phyloP scores from a whole-genome alignment of 192 early-diverging fungal genomes.

The Coemansia sp. region DNA sequence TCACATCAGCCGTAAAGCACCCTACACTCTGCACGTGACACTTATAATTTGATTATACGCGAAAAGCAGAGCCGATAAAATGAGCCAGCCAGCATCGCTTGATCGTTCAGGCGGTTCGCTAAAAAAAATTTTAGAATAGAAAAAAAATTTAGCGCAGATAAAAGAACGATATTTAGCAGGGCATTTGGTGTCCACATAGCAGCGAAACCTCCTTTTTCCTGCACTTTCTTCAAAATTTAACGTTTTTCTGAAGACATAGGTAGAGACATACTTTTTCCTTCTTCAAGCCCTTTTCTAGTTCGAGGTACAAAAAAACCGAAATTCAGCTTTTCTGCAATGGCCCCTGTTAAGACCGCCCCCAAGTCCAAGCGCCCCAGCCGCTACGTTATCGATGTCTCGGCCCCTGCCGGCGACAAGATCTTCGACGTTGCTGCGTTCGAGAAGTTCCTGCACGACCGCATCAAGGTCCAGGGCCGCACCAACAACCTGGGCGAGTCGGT shows the following conservation, averaged over 20 bases:
- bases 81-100: not conserved
- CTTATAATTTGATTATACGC: not conserved
- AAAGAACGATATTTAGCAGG: slow-evolving; percentile 5
- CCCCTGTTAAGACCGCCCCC: slow-evolving; percentile 39
- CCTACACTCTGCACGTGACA: not conserved
- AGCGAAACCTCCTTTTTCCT: slow-evolving; percentile 43
- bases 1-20: not conserved
- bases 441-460: slow-evolving; percentile 97
- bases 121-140: not conserved
- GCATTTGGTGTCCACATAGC: not conserved
- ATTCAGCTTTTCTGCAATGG: slow-evolving; percentile 23
- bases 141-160: not conserved
- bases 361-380: slow-evolving; percentile 70
- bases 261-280: slow-evolving; percentile 47
- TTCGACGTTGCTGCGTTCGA: slow-evolving; percentile 96
- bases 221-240: slow-evolving; percentile 28
- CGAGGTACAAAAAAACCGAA: slow-evolving; percentile 11
- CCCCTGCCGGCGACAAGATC: slow-evolving; percentile 92
- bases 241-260: slow-evolving; percentile 40
- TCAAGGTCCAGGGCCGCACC: slow-evolving; percentile 97
- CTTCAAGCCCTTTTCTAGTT: slow-evolving; percentile 17
- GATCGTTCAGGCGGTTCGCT: not conserved
- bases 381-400: slow-evolving; percentile 92
- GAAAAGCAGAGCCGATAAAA: not conserved
- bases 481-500: slow-evolving; percentile 90